Base-by-base conservation (phyloP, 2,329 filamentous ascomycete species). In the Alternaria novae-zelandiae region DNA sequence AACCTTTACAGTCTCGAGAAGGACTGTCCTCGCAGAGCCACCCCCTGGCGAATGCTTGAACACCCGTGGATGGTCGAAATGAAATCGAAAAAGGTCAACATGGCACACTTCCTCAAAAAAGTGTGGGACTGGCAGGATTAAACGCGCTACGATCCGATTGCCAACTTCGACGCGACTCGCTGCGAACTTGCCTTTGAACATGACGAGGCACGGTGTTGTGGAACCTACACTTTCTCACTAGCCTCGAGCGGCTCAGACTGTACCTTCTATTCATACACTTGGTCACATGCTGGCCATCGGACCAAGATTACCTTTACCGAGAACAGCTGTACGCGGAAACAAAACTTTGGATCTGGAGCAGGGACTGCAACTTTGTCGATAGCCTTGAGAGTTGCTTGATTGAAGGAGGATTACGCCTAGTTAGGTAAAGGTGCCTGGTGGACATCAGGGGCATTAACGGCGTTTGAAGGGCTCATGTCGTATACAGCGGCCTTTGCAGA, bases 21-120 rank as follows among this genome's bases (percentile, higher is more conserved):
- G 82, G 93, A 97, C 72, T 90, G 93, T 20, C 87, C 86, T 61
- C 89, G 94, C 75, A 87, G 96, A 78, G 96, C 95, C 28, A 97
- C 92, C 63, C 96, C 96, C 12, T 99, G 96, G 96, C 92, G 95
- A 75, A 99, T 99, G 94, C 88, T 97, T 68, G 96, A 99, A 78
- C 96, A 99, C 82, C 96, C 96, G 2, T 99, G 96, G 96, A 97
- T 99, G 90, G 85, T 93, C 45, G 96, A 99, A 76, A 98, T 98
- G 93, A 91, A 91, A 75, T 86, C 89, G 58, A 98, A 97, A 85
- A 93, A 96, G 72, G 96, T 99, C 79, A 98, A 98, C 82, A 98
- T 99, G 94, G 89, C 89, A 69, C 92, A 94, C 75, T 99, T 97
- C 81, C 87, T 99, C 63, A 89, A 90, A 65, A 94, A 96, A 73